Conservation (phyloP, 2,329 filamentous ascomycete genomes). For the Ophiostoma sp. region DNA sequence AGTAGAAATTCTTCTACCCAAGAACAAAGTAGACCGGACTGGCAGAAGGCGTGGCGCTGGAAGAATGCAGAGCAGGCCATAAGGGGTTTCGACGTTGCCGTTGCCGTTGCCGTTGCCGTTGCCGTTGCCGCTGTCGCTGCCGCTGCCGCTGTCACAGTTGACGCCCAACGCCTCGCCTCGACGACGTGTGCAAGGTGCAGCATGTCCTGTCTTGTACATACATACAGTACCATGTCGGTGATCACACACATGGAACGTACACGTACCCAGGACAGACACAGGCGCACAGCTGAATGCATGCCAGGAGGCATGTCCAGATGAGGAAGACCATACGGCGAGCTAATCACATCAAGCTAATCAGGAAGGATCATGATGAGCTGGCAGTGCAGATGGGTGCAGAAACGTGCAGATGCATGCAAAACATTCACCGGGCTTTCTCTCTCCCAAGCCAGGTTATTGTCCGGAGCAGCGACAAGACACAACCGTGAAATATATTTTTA, state of each 20-base stretch:
- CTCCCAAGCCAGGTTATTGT: not conserved
- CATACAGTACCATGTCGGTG: no score
- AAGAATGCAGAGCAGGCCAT: not conserved
- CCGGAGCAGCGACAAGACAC: not conserved
- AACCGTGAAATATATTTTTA: not conserved
- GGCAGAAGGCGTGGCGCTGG: not conserved
- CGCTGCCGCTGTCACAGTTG: not conserved
- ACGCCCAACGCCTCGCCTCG: not conserved
- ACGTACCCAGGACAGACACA: not conserved
- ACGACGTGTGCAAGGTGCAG: not conserved
- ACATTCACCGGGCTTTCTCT: conserved; percentile 6
- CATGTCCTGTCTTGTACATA: not conserved
- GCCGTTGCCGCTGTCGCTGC: not conserved
- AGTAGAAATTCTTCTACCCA: not conserved
- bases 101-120: not conserved
- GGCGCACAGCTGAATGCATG: not conserved
- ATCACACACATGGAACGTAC: no score
- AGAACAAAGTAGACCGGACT: not conserved
- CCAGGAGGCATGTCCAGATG: not conserved
- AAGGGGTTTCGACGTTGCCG: not conserved
- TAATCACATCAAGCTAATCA: not conserved
- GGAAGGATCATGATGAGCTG: conserved; percentile 5
- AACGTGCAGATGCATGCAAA: not conserved
- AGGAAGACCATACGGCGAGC: not conserved
- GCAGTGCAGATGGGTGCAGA: not conserved